phyloP scores from a whole-genome alignment of 2,329 filamentous ascomycete genomes.

The Tolypocladium guangdongense region DNA sequence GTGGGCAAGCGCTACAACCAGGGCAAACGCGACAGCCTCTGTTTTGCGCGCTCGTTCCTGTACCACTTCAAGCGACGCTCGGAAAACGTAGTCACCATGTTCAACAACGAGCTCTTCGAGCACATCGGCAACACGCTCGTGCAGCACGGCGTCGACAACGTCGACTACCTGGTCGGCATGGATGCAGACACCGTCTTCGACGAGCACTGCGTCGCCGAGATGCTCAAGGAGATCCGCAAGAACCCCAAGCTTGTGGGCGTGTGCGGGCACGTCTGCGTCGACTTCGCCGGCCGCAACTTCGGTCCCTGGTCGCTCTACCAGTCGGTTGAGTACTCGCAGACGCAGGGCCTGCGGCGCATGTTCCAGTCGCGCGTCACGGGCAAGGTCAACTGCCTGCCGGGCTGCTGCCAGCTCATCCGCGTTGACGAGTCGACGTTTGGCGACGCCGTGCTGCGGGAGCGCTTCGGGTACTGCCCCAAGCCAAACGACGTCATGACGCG shows the following conservation, averaged over 20 bases:
- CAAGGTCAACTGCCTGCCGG: constrained; percentile 37
- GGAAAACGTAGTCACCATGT: constrained; percentile 31
- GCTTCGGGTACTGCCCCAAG: constrained; percentile 36
- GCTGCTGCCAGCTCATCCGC: constrained; percentile 38
- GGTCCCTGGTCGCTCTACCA: constrained; percentile 35
- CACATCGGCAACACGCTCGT: constrained; percentile 27
- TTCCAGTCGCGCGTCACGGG: constrained; percentile 38
- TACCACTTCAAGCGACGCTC: constrained; percentile 35
- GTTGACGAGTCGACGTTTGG: constrained; percentile 38
- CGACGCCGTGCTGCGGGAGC: constrained; percentile 31
- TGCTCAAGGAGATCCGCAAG: constrained; percentile 30
- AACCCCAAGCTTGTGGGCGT: constrained; percentile 33
- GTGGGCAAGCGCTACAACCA: constrained; percentile 39
- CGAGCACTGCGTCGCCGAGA: constrained; percentile 30
- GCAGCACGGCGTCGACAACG: constrained; percentile 24
- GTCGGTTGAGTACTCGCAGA: constrained; percentile 36
- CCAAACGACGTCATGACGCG: constrained; percentile 36
- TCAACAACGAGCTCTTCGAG: constrained; percentile 32
- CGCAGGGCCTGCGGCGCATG: constrained; percentile 34
- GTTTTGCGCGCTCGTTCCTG: constrained; percentile 36
- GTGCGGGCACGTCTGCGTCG: constrained; percentile 36
- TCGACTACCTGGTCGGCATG: constrained; percentile 35
- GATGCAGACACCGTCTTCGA: constrained; percentile 38
- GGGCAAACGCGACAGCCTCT: constrained; percentile 38
- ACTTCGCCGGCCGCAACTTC: constrained; percentile 30